Conservation (phyloP, 2,329 filamentous ascomycete species). For the Claviceps purpurea region DNA sequence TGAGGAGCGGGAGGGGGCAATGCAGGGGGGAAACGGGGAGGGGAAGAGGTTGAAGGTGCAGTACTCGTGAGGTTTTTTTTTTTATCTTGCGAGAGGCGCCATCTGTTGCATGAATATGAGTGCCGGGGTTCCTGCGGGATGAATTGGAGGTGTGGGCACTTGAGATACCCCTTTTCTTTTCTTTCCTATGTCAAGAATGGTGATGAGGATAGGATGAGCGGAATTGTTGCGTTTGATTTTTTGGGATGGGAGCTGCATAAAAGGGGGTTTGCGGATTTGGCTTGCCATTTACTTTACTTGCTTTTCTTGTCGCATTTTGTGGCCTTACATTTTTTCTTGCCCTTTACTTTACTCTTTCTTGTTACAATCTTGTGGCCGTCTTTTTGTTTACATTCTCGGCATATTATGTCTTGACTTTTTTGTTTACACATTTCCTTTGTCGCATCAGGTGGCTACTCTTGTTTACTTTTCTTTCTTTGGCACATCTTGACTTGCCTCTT, state of each 20-base stretch:
- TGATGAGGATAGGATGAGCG: no score
- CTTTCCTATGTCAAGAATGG: not conserved
- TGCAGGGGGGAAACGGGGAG: constrained; percentile 22
- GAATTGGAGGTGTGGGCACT: not conserved
- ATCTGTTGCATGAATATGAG: not conserved
- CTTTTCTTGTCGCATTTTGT: no score
- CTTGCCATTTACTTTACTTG: no score
- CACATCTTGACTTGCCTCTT: no score
- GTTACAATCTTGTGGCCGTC: not conserved
- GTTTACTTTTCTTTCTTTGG: not conserved
- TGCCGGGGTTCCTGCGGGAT: not conserved
- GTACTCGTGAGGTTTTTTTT: constrained; percentile 10
- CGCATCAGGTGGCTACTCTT: no score
- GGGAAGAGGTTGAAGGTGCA: constrained; percentile 42
- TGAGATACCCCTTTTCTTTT: constrained; percentile 7
- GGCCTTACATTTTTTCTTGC: no score
- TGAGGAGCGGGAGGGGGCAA: no score
- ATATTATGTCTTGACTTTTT: no score
- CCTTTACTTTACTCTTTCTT: not conserved
- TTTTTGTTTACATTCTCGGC: not conserved
- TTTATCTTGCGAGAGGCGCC: not conserved
- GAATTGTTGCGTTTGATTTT: no score
- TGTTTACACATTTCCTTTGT: no score
- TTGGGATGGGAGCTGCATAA: no score
- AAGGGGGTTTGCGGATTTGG: no score